phyloP scores from a whole-genome alignment of 108 stramenopile genomes.

The Parmales sp. region DNA sequence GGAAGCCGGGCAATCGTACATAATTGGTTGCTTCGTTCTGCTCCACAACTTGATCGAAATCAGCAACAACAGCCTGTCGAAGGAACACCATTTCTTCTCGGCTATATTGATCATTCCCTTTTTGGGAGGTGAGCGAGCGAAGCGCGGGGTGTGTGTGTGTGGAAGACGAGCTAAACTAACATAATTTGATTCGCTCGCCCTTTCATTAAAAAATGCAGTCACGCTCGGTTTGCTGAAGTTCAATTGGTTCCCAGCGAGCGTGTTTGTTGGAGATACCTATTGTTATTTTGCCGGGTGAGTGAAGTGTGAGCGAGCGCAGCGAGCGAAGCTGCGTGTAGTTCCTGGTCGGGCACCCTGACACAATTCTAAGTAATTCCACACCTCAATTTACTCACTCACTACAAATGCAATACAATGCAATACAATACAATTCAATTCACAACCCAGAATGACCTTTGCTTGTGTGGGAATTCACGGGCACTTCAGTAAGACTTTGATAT shows the following conservation, averaged over 20 bases:
- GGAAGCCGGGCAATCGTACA: slow-evolving; percentile 88
- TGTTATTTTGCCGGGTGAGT: slow-evolving; percentile 99
- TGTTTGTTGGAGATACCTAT: slow-evolving; percentile 97
- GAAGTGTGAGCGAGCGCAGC: no score
- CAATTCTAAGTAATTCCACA: no score
- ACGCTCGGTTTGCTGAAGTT: slow-evolving; percentile 69
- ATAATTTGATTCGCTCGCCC: background rate
- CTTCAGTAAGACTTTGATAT: slow-evolving; percentile 89
- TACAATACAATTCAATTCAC: no score
- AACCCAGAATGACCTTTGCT: slow-evolving; percentile 96
- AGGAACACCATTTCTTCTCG: slow-evolving; percentile 73
- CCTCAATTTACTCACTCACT: no score
- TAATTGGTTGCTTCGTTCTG: slow-evolving; percentile 73
- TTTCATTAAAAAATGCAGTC: slow-evolving; percentile 29
- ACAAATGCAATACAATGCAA: no score
- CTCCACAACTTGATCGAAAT: slow-evolving; percentile 70
- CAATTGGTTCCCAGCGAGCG: slow-evolving; percentile 91
- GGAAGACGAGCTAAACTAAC: background rate
- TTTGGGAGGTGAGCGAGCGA: slow-evolving; percentile 33
- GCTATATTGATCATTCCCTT: slow-evolving; percentile 73
- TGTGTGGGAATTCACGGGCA: slow-evolving; percentile 90
- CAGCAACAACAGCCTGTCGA: slow-evolving; percentile 19
- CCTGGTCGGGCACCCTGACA: no score
- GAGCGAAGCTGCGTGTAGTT: no score
- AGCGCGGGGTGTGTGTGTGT: background rate